Evolutionary conservation across 345 rosid genomes (phyloP).

Genomic region (Trapa incisa): DNA sequence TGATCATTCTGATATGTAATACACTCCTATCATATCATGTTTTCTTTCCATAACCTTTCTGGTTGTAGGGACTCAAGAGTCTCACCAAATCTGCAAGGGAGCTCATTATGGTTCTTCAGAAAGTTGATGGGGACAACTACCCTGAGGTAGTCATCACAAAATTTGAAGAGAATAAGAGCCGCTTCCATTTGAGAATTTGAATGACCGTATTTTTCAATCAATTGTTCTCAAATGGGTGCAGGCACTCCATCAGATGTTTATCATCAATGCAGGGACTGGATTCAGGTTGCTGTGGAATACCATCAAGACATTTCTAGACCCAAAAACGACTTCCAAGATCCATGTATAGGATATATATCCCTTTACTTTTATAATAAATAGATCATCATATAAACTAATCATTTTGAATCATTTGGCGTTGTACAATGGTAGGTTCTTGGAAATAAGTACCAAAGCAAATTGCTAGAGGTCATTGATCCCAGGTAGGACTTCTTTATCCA

Average conservation of each 20-base stretch:
- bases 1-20: too few relatives aligned
- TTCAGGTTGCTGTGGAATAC: slow-evolving; percentile 41
- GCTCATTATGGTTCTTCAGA: slow-evolving; percentile 30
- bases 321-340: slow-evolving; percentile 33
- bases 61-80: slow-evolving; percentile 30
- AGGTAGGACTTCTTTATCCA: slow-evolving; percentile 26
- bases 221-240: slow-evolving; percentile 5
- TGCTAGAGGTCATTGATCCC: slow-evolving; percentile 85
- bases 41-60: background rate
- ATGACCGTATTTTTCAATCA: background rate
- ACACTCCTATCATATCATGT: too few relatives aligned
- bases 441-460: slow-evolving; percentile 64
- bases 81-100: slow-evolving; percentile 31
- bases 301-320: slow-evolving; percentile 35
- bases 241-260: slow-evolving; percentile 37
- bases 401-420: slow-evolving; percentile 5
- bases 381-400: background rate
- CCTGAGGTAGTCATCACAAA: slow-evolving; percentile 23
- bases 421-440: slow-evolving; percentile 68
- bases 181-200: background rate
- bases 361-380: background rate
- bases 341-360: slow-evolving; percentile 15
- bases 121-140: slow-evolving; percentile 39
- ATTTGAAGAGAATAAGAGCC: background rate
- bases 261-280: slow-evolving; percentile 43